These are phyloP conservation scores for Fusarium udum DNA, from an alignment of 2,329 filamentous ascomycete genomes.

Conservation along the genomic window DNA sequence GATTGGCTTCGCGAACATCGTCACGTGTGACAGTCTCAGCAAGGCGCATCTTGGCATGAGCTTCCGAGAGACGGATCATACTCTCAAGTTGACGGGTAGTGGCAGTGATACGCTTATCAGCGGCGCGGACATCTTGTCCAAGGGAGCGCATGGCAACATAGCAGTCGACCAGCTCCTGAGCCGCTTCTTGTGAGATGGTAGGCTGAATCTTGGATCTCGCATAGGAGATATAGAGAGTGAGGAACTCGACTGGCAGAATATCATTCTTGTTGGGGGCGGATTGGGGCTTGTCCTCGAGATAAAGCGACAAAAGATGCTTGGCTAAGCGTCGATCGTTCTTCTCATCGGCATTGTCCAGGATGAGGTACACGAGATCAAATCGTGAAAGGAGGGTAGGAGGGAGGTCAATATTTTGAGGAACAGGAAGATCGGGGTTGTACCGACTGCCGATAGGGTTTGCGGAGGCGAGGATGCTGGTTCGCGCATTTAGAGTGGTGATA, in stretches of 20 bases:
- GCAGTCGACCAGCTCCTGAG: conserved; percentile 82
- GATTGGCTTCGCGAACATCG: conserved; percentile 90
- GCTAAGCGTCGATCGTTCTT: conserved; percentile 87
- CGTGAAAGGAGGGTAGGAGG: conserved; percentile 93
- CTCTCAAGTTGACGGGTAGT: conserved; percentile 96
- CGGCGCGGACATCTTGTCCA: conserved; percentile 84
- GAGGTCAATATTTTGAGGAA: conserved; percentile 97
- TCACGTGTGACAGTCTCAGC: conserved; percentile 76
- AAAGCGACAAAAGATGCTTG: conserved; percentile 94
- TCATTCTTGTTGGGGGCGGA: conserved; percentile 79
- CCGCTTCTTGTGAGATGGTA: conserved; percentile 79
- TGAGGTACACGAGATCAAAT: conserved; percentile 97
- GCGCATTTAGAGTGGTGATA: conserved; percentile 93
- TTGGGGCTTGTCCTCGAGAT: conserved; percentile 92
- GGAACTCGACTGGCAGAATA: conserved; percentile 90
- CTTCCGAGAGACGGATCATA: conserved; percentile 97
- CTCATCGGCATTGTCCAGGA: conserved; percentile 93
- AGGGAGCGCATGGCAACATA: conserved; percentile 97
- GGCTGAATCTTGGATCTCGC: conserved; percentile 89
- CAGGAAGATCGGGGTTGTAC: conserved; percentile 94
- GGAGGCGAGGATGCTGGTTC: conserved; percentile 94
- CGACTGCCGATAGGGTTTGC: conserved; percentile 98
- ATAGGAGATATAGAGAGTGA: conserved; percentile 97
- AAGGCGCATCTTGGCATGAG: conserved; percentile 97
- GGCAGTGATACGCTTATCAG: conserved; percentile 96